Evolutionary conservation across 1,139 yeast species (phyloP), one percentile per base, ranked within the genome.

Genomic region (Yamadazyma spencermartinsiae): DNA sequence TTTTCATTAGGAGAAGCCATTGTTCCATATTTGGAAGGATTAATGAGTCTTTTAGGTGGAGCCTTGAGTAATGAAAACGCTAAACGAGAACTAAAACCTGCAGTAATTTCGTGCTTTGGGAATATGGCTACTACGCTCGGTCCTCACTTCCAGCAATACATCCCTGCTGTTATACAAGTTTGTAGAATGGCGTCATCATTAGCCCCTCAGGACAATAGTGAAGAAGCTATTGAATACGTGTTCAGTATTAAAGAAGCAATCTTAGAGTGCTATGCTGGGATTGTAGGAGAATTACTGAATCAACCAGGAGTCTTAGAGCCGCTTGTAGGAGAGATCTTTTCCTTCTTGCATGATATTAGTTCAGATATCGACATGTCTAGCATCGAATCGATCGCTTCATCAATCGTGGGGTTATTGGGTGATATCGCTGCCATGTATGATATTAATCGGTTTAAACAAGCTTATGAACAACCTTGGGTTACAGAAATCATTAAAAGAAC

Each of bases 121-220:
- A 98, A 92, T 61, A 77, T 94, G 55, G 98, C 98, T 2, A 78
- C 96, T 1, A 81, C 94, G 9, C 81, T 90, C 48, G 97, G 96
- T 5, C 57, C 72, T 3, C 76, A 74, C 40, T 92, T 90, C 63
- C 74, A 74, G 48, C 87, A 83, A 41, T 92, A 87, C 61, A 68
- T 89, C 49, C 79, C 74, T 34, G 86, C 80, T 48, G 96, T 89
- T 20, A 84, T 90, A 84, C 77, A 75, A 34, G 75, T 84, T 34
- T 78, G 88, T 54, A 60, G 66, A 26, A 75, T 75, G 47, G 89
- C 87, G 34, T 70, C 69, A 35, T 69, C 52, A 49, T 65, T 58
- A 59, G 81, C 58, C 66, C 80, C 75, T 37, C 74, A 71, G 39
- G 86, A 83, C 51, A 65, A 76, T 28, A 73, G 89, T 9, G 59